Evolutionary conservation across 345 rosid genomes (phyloP), one percentile per base, ranked within the genome.

Genomic region (Corymbia maculata): DNA sequence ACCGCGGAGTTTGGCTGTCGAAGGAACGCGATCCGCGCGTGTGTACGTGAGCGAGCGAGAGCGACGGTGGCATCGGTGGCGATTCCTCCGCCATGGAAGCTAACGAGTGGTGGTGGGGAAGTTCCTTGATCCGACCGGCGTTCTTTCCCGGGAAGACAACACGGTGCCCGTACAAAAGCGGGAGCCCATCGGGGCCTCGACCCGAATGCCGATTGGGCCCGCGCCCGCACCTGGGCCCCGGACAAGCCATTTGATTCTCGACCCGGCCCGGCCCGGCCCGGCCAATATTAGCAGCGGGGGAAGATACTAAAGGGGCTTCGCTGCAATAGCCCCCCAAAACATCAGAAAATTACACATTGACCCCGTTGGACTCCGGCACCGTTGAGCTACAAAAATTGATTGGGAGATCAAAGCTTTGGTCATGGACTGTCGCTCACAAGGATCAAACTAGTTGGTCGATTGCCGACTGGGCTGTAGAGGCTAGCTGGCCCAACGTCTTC

Each of bases 81-180:
- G 84, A 19, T 80, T 28, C 61, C 64, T 36, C 55, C 79, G 85
- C 89, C 88, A 61, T 70, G 89, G 87, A 87, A 88, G 49, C 49
- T 4, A 75, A 91, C 86, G 32, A 52, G 92, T 66, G 92, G 89
- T 88, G 89, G 90, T 21, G 61, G 61, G 79, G 88, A 86, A 44
- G 49, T 3, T 44, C 42, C 14, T 52, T 61, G 28, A 75, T 70
- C 80, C 2, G 80, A 70, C 21, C 6, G 80, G 28, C 61, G 6
- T 55, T 55, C 24, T 53, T 55, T 55, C 19, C 0, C 68, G 49
- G 84, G 84, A 75, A 42, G 84, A 42, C 9, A 36, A 2, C 42
- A 21, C 84, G 12, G 84, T 2, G 84, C 14, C 49, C 84, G 84
- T 42, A 2, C 12, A 6, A 5, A 42, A 4, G 68, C 68, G 15